Evolutionary conservation across 2,329 filamentous ascomycete genomes (phyloP), one percentile per base, ranked within the genome.

Genomic region (Nothomitra cinnamomea): DNA sequence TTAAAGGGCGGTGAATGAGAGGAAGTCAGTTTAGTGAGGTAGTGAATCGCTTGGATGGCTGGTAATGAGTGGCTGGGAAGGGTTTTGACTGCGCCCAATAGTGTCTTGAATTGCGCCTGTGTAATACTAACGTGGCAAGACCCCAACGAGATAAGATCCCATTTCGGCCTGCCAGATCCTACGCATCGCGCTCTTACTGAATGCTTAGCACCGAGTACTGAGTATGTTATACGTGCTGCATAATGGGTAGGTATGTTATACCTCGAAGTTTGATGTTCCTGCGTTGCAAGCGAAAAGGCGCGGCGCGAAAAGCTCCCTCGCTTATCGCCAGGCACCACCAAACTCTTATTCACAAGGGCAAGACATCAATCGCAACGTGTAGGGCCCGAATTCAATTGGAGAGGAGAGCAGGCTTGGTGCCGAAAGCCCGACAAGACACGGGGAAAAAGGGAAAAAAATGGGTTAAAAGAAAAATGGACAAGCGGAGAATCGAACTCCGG

Each of bases 401-500:
- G n/a, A n/a, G n/a, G n/a, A n/a, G n/a, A n/a, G n/a, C n/a, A n/a
- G n/a, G n/a, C n/a, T n/a, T n/a, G n/a, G n/a, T n/a, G n/a, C n/a
- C n/a, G n/a, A n/a, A n/a, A n/a, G n/a, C n/a, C 15, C 5, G 38
- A 41, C 15, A 41, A 41, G 38, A 15, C 5, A n/a, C 17, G 38
- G 13, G 38, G 5, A n/a, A 6, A 41, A 41, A 41, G 17, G 13
- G 13, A 38, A 24, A 50, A 32, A 36, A 54, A 42, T 52, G n/a
- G n/a, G n/a, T 32, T 13, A 25, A n/a, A 53, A 48, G 40, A 43
- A 22, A 51, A 47, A 25, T 59, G 55, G 56, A 57, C 55, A 35
- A 48, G 53, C 53, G 54, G 56, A 54, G 57, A 58, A 56, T 57
- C 52, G 56, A 57, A 57, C 56, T 55, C 56, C 52, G 52, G 55